Base-by-base conservation (phyloP, 768 basidiomycete genomes). In the Leccinum fibrillosum region DNA sequence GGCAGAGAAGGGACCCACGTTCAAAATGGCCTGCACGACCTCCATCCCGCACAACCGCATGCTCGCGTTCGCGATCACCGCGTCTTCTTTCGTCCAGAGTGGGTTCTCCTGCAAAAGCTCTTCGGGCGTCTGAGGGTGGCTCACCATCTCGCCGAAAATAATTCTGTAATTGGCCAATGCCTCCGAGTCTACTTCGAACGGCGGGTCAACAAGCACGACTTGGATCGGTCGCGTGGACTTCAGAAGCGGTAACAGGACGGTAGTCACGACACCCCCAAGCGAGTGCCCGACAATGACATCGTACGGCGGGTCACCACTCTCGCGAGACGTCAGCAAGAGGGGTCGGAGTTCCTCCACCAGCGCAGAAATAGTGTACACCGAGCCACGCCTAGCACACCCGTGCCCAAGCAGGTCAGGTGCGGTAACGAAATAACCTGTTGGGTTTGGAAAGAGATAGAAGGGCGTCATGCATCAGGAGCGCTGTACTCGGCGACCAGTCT, bases 321-420 rank as follows among this genome's bases (percentile, higher is more conserved):
- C 25, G 1, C 56, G 1, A 3, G 44, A 25, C 42, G 28, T 25
- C 5, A 68, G 48, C 8, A 49, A 28, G 28, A 64, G 34, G 1
- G 64, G 62, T 0, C 17, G 37, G 9, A 66, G 57, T 47, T 64
- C 66, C 4, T 61, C 42, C 10, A 25, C 57, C 13, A 67, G 15
- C 4, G 65, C 56, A 9, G 32, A 25, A 13, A 69, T 11, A 21
- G 65, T 59, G 26, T 67, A 69, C 13, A 57, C 57, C 1, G 64
- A 45, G 7, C 23, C 8, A 19, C 54, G 58, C 6, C 47, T 35
- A 10, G 62, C 56, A 15, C 19, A 26, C 0, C 61, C 69, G 11
- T 72, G 71, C 15, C 66, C 65, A 26, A 69, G 63, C 1, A 65
- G 37, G 45, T 67, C 65, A 9, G 69, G 69, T 7, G 69, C 69